These are phyloP conservation scores for Blastocystis sp. DNA, from an alignment of 352 stramenopile species.

Conservation along the genomic window DNA sequence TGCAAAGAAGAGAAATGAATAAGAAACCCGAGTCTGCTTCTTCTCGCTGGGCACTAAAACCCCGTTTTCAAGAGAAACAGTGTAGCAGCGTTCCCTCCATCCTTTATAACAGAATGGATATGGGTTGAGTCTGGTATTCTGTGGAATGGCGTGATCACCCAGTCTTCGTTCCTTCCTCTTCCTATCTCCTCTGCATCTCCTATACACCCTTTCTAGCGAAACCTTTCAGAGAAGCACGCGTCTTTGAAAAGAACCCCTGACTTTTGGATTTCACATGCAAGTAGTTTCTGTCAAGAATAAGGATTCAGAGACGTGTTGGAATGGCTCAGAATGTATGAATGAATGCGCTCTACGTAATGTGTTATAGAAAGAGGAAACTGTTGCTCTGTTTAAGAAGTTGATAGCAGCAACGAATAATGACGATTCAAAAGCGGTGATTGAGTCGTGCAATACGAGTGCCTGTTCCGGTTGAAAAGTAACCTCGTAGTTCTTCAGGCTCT, in stretches of 20 bases:
- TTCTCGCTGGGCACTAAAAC: not conserved
- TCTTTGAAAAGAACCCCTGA: not conserved
- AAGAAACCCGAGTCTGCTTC: no score
- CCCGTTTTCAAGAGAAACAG: not conserved
- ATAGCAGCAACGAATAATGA: slow-evolving; percentile 37
- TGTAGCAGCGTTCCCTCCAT: no score
- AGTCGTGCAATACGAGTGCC: slow-evolving; percentile 44
- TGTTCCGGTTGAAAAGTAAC: not conserved
- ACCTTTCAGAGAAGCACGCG: no score
- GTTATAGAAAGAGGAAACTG: slow-evolving; percentile 37
- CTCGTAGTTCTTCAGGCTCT: slow-evolving; percentile 58
- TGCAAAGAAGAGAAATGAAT: no score
- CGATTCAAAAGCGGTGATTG: slow-evolving; percentile 56
- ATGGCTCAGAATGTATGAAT: slow-evolving; percentile 55
- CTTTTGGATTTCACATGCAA: slow-evolving; percentile 20
- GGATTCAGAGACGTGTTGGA: not conserved
- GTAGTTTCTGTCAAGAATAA: not conserved
- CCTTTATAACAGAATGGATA: no score
- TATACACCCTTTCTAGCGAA: no score
- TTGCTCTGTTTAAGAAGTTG: slow-evolving; percentile 47
- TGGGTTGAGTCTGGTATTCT: no score
- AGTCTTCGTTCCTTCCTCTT: no score
- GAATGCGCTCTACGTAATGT: not conserved
- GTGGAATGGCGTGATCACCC: no score
- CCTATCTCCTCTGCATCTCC: no score